Conservation (phyloP, 768 basidiomycete genomes). For the Coprinopsis marcescibilis region DNA sequence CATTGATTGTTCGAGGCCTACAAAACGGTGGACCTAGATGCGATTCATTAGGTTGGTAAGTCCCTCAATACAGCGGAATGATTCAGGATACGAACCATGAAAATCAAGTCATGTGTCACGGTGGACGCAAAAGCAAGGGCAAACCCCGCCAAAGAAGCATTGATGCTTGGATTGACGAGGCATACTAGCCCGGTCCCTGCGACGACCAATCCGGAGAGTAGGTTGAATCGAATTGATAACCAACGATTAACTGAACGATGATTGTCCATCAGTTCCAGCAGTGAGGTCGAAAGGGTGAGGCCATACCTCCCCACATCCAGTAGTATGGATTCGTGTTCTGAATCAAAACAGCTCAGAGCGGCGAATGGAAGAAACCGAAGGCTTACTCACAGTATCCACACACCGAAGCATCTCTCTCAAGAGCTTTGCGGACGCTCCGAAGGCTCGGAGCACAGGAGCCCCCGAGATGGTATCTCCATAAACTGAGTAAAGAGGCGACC, state of each 20-base stretch:
- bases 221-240: slow-evolving; percentile 83
- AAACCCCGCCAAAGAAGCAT: slow-evolving; percentile 81
- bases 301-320: slow-evolving; percentile 85
- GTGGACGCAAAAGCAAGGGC: slow-evolving; percentile 79
- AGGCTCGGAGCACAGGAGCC: slow-evolving; percentile 60
- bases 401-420: slow-evolving; percentile 78
- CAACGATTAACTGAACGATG: slow-evolving; percentile 88
- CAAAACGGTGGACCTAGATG: slow-evolving; percentile 64
- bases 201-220: slow-evolving; percentile 66
- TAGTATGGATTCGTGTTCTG: slow-evolving; percentile 69
- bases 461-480: slow-evolving; percentile 42
- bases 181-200: slow-evolving; percentile 65
- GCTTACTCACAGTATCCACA: slow-evolving; percentile 70
- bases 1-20: slow-evolving; percentile 90
- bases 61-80: no score
- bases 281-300: no score
- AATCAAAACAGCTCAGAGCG: slow-evolving; percentile 1
- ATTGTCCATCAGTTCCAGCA: no score
- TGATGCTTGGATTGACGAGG: slow-evolving; percentile 63
- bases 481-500: slow-evolving; percentile 40
- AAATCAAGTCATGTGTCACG: slow-evolving; percentile 65
- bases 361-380: neutral
- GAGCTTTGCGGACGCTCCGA: slow-evolving; percentile 85
- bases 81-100: slow-evolving; percentile 43
- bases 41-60: no score